Conservation (phyloP, 306 rosid genomes). For the Heteromeles arbutifolia region DNA sequence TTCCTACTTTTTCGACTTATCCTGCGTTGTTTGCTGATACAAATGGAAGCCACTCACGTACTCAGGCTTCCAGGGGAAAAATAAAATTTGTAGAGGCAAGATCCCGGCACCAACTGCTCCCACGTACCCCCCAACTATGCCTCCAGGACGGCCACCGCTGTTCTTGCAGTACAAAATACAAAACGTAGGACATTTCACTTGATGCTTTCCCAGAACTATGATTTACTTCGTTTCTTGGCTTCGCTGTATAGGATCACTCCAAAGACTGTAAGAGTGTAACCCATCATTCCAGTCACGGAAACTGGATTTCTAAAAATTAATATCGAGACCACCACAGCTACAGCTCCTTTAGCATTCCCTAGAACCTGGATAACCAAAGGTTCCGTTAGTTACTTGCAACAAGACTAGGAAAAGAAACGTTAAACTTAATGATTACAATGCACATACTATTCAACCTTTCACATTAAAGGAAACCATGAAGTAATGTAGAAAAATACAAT, state of each 20-base stretch:
- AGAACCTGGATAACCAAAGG: slow-evolving; percentile 63
- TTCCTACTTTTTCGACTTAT: slow-evolving; percentile 47
- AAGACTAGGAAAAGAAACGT: background rate
- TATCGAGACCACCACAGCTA: slow-evolving; percentile 95
- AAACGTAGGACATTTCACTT: slow-evolving; percentile 26
- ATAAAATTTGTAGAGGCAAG: slow-evolving; percentile 24
- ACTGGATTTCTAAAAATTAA: slow-evolving; percentile 93
- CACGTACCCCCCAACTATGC: slow-evolving; percentile 26
- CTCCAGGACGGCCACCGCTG: slow-evolving; percentile 31
- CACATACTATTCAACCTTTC: background rate
- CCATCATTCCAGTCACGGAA: slow-evolving; percentile 97
- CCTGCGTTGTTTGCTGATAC: slow-evolving; percentile 55
- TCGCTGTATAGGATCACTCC: slow-evolving; percentile 96
- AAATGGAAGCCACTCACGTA: slow-evolving; percentile 33
- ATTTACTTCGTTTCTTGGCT: slow-evolving; percentile 98
- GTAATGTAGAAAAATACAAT: background rate
- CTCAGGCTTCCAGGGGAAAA: slow-evolving; percentile 37
- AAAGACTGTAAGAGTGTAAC: slow-evolving; percentile 78
- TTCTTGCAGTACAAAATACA: slow-evolving; percentile 19
- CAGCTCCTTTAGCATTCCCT: slow-evolving; percentile 99
- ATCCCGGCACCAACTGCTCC: slow-evolving; percentile 35
- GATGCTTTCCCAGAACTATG: slow-evolving; percentile 31
- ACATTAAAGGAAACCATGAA: background rate
- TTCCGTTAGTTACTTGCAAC: slow-evolving; percentile 2
- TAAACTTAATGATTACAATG: background rate